These are phyloP conservation scores for Aeschynomene evenia DNA, from an alignment of 306 rosid genomes.

Conservation along the genomic window DNA sequence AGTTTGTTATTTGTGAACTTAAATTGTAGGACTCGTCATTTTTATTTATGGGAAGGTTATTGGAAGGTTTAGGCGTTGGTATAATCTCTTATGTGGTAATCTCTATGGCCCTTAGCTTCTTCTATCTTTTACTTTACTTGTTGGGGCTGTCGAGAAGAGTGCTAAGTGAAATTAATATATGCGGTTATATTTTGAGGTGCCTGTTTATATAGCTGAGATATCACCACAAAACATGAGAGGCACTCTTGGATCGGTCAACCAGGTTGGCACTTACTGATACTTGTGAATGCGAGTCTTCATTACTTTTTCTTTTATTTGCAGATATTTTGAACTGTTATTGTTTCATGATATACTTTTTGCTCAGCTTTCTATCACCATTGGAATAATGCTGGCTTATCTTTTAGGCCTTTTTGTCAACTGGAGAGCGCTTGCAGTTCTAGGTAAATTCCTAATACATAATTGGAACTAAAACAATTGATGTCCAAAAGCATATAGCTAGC, in stretches of 20 bases:
- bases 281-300: not conserved
- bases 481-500: too few species aligned
- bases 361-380: slow-evolving; percentile 78
- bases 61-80: slow-evolving; percentile 95
- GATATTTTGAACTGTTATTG: not conserved
- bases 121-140: not conserved
- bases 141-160: slow-evolving; percentile 6
- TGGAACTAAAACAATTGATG: not conserved
- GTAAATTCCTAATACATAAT: slow-evolving; percentile 33
- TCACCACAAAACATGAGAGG: slow-evolving; percentile 85
- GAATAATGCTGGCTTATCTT: slow-evolving; percentile 71
- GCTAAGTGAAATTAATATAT: slow-evolving; percentile 23
- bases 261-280: slow-evolving; percentile 48
- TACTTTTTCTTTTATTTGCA: not conserved
- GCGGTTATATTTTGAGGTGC: too few species aligned
- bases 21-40: slow-evolving; percentile 71
- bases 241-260: slow-evolving; percentile 78
- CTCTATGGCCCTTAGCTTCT: not conserved
- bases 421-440: slow-evolving; percentile 81
- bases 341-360: not conserved
- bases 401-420: slow-evolving; percentile 77
- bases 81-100: slow-evolving; percentile 89
- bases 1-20: not conserved
- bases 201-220: slow-evolving; percentile 88
- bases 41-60: slow-evolving; percentile 75